Evolutionary conservation across 371 early-diverging fungal species (phyloP).

Genomic region (Chytridiales sp.): DNA sequence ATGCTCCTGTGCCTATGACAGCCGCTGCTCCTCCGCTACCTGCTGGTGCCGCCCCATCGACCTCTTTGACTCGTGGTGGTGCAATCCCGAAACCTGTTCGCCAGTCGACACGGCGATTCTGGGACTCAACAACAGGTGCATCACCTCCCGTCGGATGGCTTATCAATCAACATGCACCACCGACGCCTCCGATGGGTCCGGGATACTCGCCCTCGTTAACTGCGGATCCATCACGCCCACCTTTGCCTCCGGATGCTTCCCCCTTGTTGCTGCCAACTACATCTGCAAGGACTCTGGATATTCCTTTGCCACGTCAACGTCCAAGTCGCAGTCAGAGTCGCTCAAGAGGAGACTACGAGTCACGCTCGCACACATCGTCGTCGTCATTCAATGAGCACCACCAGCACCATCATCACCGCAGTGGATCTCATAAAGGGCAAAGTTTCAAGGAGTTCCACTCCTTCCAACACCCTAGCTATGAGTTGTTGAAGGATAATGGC

Average conservation of each 20-base stretch:
- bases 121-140: conserved; percentile 32
- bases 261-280: too few relatives aligned
- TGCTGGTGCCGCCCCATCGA: too few relatives aligned
- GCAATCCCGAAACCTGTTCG: too few relatives aligned
- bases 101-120: conserved; percentile 24
- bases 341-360: too few relatives aligned
- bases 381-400: background rate
- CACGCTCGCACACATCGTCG: too few relatives aligned
- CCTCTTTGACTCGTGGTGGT: too few relatives aligned
- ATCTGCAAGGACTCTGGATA: background rate
- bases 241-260: conserved; percentile 8
- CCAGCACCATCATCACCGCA: background rate
- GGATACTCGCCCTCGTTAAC: background rate
- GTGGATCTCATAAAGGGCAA: background rate
- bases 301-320: conserved; percentile 1
- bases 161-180: conserved; percentile 38
- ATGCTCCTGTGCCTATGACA: too few relatives aligned
- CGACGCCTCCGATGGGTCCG: conserved; percentile 15
- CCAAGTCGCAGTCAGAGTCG: background rate
- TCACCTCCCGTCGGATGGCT: conserved; percentile 87
- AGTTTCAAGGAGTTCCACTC: conserved; percentile 70
- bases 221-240: conserved; percentile 11
- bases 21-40: too few relatives aligned
- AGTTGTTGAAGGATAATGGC: conserved; percentile 89
- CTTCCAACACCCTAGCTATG: conserved; percentile 94